phyloP scores from a whole-genome alignment of 1,284 basidiomycete genomes.

The Heliocybe sulcata region DNA sequence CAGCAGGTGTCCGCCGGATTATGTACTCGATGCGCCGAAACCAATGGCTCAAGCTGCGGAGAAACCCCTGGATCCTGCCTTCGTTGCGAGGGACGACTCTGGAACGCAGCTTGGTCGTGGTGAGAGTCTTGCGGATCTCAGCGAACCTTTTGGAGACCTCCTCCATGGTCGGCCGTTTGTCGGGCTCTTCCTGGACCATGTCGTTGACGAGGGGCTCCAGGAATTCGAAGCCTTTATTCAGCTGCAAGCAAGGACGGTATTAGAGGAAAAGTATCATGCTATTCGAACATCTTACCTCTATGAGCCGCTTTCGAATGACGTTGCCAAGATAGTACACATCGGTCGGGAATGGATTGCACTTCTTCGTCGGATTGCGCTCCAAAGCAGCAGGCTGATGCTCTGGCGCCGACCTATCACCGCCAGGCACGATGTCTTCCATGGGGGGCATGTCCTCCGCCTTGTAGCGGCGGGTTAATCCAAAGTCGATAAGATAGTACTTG shows the following conservation, averaged over 20 bases:
- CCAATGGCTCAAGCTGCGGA: slow-evolving; percentile 4
- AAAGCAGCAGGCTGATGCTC: background rate
- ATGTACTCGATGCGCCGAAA: slow-evolving; percentile 5
- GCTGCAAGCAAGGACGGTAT: background rate
- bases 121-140: slow-evolving; percentile 9
- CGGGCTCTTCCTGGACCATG: slow-evolving; percentile 22
- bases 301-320: slow-evolving; percentile 4
- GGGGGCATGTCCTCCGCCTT: background rate
- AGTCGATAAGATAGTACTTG: slow-evolving; percentile 18
- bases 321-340: slow-evolving; percentile 9
- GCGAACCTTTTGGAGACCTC: slow-evolving; percentile 18
- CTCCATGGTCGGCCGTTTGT: slow-evolving; percentile 19
- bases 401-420: slow-evolving; percentile 6
- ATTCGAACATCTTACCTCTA: background rate
- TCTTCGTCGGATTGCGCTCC: background rate
- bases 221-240: slow-evolving; percentile 18
- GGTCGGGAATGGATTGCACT: slow-evolving; percentile 5
- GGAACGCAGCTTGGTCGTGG: slow-evolving; percentile 13
- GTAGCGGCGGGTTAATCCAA: slow-evolving; percentile 7
- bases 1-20: slow-evolving; percentile 2
- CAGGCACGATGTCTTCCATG: slow-evolving; percentile 3
- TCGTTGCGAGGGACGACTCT: slow-evolving; percentile 10
- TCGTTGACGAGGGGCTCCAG: slow-evolving; percentile 20
- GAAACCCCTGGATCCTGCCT: background rate
- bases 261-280: background rate